Percentiles rank a stretch among this genome's conserved stretches.
phyloP scores from a whole-genome alignment of 1,284 basidiomycete genomes.

The Xerocomus cyaneibrunnescens region DNA sequence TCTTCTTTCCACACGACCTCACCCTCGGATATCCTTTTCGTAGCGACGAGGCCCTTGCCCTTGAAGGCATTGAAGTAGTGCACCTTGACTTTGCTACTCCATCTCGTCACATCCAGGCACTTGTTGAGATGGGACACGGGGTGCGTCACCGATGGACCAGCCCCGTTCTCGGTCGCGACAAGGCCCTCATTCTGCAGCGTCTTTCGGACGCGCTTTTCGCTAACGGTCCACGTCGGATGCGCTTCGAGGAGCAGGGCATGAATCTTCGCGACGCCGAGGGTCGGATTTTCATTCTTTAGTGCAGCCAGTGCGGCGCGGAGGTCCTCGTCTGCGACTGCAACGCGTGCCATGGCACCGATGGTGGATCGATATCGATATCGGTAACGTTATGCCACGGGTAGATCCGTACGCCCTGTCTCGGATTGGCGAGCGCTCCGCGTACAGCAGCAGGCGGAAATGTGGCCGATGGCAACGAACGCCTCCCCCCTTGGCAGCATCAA shows the following conservation, averaged over 20 bases:
- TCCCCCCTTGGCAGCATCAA: too few species aligned
- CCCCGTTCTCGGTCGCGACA: conserved; percentile 31
- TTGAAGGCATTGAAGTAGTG: conserved; percentile 69
- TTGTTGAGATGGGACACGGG: conserved; percentile 69
- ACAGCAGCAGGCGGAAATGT: too few species aligned
- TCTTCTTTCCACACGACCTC: conserved; percentile 85
- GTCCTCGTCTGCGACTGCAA: conserved; percentile 41
- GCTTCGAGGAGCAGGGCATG: conserved; percentile 59
- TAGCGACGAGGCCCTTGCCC: conserved; percentile 83
- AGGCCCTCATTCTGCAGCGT: conserved; percentile 61
- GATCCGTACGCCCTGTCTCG: too few species aligned
- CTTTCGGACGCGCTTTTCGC: conserved; percentile 78
- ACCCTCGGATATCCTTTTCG: conserved; percentile 61
- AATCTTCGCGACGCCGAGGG: conserved; percentile 69
- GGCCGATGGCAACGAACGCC: too few species aligned
- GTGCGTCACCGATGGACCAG: conserved; percentile 21
- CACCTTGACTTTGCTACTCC: conserved; percentile 66
- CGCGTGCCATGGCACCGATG: conserved; percentile 12
- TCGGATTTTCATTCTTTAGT: conserved; percentile 54
- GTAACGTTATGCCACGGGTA: background rate
- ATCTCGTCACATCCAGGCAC: conserved; percentile 59
- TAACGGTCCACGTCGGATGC: conserved; percentile 71
- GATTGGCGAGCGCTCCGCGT: too few species aligned
- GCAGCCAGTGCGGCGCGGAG: conserved; percentile 41
- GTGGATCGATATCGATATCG: background rate